Conservation (phyloP, 352 stramenopile genomes). For the Salisapilia sapeloensis region DNA sequence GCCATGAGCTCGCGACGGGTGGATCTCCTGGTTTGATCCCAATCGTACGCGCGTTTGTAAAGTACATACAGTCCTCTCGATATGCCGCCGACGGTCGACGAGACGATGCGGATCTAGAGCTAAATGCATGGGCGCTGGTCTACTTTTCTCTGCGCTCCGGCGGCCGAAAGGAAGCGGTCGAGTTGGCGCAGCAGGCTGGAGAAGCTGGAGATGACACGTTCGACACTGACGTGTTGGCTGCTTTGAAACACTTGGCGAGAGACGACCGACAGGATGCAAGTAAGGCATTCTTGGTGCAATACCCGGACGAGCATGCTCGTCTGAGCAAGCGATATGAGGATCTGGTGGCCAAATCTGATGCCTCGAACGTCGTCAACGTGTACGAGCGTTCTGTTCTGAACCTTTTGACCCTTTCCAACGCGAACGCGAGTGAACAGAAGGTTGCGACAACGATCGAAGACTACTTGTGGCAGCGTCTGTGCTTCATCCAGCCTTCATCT, state of each 20-base stretch:
- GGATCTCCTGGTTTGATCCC: slow-evolving; percentile 50
- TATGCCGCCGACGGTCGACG: slow-evolving; percentile 22
- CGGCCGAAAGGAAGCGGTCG: slow-evolving; percentile 44
- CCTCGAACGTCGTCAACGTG: slow-evolving; percentile 45
- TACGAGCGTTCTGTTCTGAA: slow-evolving; percentile 75
- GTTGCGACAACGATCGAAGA: slow-evolving; percentile 74
- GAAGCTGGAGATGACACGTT: slow-evolving; percentile 22
- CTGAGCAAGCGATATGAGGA: slow-evolving; percentile 52
- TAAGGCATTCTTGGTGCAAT: slow-evolving; percentile 48
- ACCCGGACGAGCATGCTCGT: slow-evolving; percentile 34
- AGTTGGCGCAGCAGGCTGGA: slow-evolving; percentile 24
- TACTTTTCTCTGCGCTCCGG: slow-evolving; percentile 73
- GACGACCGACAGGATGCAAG: slow-evolving; percentile 31
- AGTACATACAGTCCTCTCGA: slow-evolving; percentile 52
- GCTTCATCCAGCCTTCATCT: slow-evolving; percentile 57
- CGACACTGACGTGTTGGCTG: slow-evolving; percentile 35
- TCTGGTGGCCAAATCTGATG: slow-evolving; percentile 49
- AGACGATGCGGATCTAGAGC: slow-evolving; percentile 6
- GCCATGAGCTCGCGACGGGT: slow-evolving; percentile 50
- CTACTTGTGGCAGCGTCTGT: slow-evolving; percentile 73
- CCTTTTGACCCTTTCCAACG: slow-evolving; percentile 55
- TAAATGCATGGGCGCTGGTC: slow-evolving; percentile 52
- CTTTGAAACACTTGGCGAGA: slow-evolving; percentile 36
- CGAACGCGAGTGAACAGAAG: slow-evolving; percentile 52
- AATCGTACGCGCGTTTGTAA: slow-evolving; percentile 61